Base-by-base conservation (phyloP, 129 eudicot genomes). In the Heracleum sosnowskyi region DNA sequence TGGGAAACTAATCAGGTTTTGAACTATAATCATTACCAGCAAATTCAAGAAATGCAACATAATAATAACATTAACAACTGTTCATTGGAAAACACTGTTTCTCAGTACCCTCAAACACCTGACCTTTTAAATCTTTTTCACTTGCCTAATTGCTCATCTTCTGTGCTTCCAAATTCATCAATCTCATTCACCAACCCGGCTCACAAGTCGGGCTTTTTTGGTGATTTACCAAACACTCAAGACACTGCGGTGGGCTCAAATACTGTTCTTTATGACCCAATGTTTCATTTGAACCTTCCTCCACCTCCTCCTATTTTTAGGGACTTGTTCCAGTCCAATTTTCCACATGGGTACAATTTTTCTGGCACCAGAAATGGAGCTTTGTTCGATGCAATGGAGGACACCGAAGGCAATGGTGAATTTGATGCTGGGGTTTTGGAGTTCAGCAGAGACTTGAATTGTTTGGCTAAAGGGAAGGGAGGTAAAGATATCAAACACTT, bases 111-210 rank as follows among this genome's bases (percentile, higher is more conserved):
- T 63, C 78, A 90, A 55, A 86, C 93, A 62, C 90, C 90, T 3
- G 93, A 92, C 53, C 92, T 90, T 24, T 89, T 90, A 39, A 86
- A 89, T 74, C 85, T 93, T 47, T 85, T 91, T 24, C 92, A 89
- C 15, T 68, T 89, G 40, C 96, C 89, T 5, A 79, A 86, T 73
- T 83, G 91, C 46, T 88, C 92, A 1, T 75, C 89, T 47, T 76
- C 92, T 66, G 31, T 80, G 66, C 69, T 84, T 0, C 88, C 88
- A 7, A 83, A 85, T 80, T 78, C 97, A 29, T 82, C 96, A 1
- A 84, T 91, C 41, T 81, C 86, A 1, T 84, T 85, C 73, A 79
- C 92, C 1, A 84, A 80, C 84, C 80, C 84, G 37, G 7, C 60
- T 57, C 83, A 74, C 20, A 85, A 81, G 28, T 42, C 44, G 13